These are phyloP conservation scores for Chytriomyces sp. DNA, from an alignment of 192 early-diverging fungal genomes.

Conservation along the genomic window DNA sequence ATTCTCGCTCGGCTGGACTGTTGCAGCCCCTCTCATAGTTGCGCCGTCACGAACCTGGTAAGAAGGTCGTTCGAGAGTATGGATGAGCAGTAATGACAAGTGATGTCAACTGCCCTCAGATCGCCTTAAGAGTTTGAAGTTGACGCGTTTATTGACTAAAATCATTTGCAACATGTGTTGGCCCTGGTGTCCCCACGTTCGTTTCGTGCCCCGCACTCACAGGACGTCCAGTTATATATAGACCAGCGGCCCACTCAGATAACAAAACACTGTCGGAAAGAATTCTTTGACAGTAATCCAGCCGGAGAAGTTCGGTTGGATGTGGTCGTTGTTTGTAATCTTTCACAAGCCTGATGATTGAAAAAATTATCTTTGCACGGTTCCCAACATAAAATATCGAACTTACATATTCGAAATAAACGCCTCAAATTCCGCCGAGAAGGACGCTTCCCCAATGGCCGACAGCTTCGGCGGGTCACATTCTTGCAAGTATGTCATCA, in stretches of 20 bases:
- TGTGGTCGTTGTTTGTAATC: background rate
- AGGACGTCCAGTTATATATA: too few relatives aligned
- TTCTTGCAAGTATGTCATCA: constrained; percentile 88
- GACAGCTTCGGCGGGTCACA: constrained; percentile 79
- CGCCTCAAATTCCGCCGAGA: constrained; percentile 70
- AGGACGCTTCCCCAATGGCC: constrained; percentile 44
- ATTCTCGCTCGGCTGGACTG: too few relatives aligned
- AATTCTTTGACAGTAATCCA: background rate
- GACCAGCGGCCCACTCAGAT: background rate
- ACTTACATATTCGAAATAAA: constrained; percentile 60
- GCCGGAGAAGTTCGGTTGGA: background rate
- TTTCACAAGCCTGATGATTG: background rate
- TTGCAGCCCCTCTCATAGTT: too few relatives aligned
- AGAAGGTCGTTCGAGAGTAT: too few relatives aligned
- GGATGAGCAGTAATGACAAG: too few relatives aligned
- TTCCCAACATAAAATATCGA: background rate
- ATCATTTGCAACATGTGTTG: too few relatives aligned
- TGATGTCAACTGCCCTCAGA: too few relatives aligned
- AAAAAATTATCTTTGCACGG: background rate
- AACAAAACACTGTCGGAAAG: background rate
- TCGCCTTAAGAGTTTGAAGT: too few relatives aligned
- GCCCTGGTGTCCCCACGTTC: too few relatives aligned
- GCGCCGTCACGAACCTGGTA: too few relatives aligned
- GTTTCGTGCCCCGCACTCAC: too few relatives aligned
- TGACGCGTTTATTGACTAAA: too few relatives aligned